phyloP scores from a whole-genome alignment of 176 grass and related monocot genomes.

The Oryza glumipatula region DNA sequence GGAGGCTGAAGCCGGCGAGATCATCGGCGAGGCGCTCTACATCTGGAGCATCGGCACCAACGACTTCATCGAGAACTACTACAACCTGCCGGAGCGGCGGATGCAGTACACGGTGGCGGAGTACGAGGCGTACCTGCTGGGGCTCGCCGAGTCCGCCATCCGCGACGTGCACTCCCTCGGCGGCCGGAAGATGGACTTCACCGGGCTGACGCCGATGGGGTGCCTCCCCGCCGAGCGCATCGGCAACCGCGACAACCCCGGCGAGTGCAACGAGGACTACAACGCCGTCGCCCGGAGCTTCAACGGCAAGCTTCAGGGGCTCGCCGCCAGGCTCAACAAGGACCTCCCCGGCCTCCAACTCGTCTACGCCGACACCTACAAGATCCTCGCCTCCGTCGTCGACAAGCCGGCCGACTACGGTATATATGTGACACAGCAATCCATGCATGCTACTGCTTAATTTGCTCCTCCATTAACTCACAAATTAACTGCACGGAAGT shows the following conservation, averaged over 20 bases:
- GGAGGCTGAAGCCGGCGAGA: constrained; percentile 17
- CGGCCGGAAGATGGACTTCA: constrained; percentile 62
- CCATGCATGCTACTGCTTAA: neutral
- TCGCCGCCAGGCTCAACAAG: constrained; percentile 44
- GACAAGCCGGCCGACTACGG: constrained; percentile 44
- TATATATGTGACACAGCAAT: neutral
- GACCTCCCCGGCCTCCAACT: constrained; percentile 25
- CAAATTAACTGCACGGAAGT: neutral
- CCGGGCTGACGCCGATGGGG: constrained; percentile 52
- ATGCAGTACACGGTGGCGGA: constrained; percentile 46
- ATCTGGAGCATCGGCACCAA: constrained; percentile 85
- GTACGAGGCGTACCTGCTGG: constrained; percentile 51
- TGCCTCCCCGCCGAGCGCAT: constrained; percentile 53
- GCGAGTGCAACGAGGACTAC: constrained; percentile 56
- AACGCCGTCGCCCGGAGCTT: constrained; percentile 58
- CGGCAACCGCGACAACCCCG: constrained; percentile 38
- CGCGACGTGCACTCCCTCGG: constrained; percentile 44
- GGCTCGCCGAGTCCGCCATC: constrained; percentile 45
- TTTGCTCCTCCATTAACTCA: neutral
- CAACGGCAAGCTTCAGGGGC: constrained; percentile 45
- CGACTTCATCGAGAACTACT: constrained; percentile 97
- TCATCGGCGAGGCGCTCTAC: constrained; percentile 59
- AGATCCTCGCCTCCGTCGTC: constrained; percentile 47
- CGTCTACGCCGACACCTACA: constrained; percentile 52
- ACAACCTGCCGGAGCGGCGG: constrained; percentile 42